Percentiles rank a stretch among this genome's conserved stretches.
Evolutionary conservation across 352 stramenopile genomes (phyloP).

Genomic region (Globisporangium paroecandrum): DNA sequence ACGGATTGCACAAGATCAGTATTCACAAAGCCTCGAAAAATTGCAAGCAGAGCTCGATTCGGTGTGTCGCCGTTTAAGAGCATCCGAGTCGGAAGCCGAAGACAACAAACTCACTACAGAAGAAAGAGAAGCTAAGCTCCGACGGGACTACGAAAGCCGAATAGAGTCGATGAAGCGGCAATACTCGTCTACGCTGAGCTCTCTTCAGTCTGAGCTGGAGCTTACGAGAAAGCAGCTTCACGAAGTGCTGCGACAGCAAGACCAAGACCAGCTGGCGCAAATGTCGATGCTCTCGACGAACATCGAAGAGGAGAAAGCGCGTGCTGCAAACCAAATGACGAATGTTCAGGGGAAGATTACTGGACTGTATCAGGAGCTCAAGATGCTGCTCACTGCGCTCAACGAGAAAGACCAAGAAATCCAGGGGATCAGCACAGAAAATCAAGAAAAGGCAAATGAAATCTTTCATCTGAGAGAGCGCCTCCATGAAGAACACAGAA

Average conservation of each 20-base stretch:
- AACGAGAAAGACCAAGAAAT: conserved; percentile 62
- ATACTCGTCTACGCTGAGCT: conserved; percentile 8
- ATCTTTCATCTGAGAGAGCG: conserved; percentile 32
- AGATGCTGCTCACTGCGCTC: conserved; percentile 60
- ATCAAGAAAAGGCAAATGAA: conserved; percentile 26
- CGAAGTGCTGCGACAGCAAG: conserved; percentile 52
- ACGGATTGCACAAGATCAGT: conserved; percentile 50
- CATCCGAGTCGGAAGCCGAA: conserved; percentile 27
- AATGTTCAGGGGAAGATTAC: conserved; percentile 49
- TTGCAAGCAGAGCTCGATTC: conserved; percentile 41
- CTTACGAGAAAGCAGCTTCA: conserved; percentile 34
- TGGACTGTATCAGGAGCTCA: conserved; percentile 61
- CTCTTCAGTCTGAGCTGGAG: conserved; percentile 35
- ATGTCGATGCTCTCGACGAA: conserved; percentile 41
- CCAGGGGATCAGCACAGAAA: conserved; percentile 27
- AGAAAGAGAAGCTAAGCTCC: conserved; percentile 31
- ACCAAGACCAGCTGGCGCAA: conserved; percentile 67
- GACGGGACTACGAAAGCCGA: conserved; percentile 22
- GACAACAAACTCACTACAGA: conserved; percentile 36
- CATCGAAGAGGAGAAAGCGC: conserved; percentile 46
- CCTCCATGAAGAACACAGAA: conserved; percentile 32
- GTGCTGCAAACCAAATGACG: conserved; percentile 32
- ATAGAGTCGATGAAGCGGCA: conserved; percentile 20
- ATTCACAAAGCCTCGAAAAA: conserved; percentile 43
- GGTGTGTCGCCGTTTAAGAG: conserved; percentile 28